A percentile compares a stretch with the other conserved stretches of the same genome.
These are phyloP conservation scores for Phalaenopsis aphrodite DNA, from an alignment of 106 monocot species.

Conservation along the genomic window DNA sequence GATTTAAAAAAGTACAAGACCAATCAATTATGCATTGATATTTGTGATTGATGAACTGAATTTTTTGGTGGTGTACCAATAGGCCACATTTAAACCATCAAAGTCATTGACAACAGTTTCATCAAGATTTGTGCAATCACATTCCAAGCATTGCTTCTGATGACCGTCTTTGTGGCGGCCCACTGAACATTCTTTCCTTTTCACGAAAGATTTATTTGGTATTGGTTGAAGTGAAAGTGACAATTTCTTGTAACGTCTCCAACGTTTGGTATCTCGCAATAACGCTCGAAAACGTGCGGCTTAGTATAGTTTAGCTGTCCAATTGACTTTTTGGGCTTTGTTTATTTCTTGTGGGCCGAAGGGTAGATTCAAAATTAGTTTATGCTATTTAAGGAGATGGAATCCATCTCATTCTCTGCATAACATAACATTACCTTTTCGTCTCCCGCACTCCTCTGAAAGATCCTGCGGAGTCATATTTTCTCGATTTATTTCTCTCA, in stretches of 20 bases:
- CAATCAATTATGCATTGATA: too few relatives aligned
- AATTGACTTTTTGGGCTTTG: not conserved
- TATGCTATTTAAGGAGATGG: constrained; percentile 1
- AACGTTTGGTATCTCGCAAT: not conserved
- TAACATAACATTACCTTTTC: not conserved
- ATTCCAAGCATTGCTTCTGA: too few relatives aligned
- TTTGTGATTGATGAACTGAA: too few relatives aligned
- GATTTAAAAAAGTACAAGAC: too few relatives aligned
- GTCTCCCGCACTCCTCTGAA: not conserved
- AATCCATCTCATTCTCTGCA: not conserved
- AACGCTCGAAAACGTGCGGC: not conserved
- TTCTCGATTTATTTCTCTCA: not conserved
- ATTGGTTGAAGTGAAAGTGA: not conserved
- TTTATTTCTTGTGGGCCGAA: not conserved
- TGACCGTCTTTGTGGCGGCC: too few relatives aligned
- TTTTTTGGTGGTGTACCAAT: too few relatives aligned
- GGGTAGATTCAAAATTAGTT: not conserved
- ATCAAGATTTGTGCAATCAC: too few relatives aligned
- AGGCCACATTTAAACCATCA: too few relatives aligned
- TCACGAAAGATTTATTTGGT: too few relatives aligned
- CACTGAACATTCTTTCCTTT: not conserved
- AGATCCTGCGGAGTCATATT: not conserved
- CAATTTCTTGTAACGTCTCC: not conserved
- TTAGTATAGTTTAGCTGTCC: not conserved
- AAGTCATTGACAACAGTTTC: too few relatives aligned